Evolutionary conservation across 495 filamentous ascomycete species (phyloP).

Genomic region (Friedmanniomyces endolithicus): DNA sequence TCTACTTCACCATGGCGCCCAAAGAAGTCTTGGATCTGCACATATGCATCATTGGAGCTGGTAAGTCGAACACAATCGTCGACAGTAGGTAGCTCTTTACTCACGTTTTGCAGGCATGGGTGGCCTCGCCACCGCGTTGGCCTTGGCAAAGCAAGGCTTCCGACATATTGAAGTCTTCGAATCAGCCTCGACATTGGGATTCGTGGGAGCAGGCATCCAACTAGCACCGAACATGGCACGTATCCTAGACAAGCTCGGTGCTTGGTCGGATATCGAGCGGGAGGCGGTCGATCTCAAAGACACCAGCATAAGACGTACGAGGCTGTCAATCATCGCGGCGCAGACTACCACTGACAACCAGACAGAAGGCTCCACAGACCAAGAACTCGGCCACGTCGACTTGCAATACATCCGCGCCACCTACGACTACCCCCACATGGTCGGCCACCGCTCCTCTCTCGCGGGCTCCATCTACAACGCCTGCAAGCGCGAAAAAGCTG

Average conservation of each 20-base stretch:
- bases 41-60: slow-evolving; percentile 28
- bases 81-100: neutral
- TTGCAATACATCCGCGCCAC: slow-evolving; percentile 52
- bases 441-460: slow-evolving; percentile 63
- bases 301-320: slow-evolving; percentile 41
- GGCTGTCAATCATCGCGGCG: neutral
- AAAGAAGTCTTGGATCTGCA: slow-evolving; percentile 16
- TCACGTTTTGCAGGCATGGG: slow-evolving; percentile 51
- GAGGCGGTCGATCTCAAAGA: slow-evolving; percentile 44
- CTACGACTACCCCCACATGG: slow-evolving; percentile 66
- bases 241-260: slow-evolving; percentile 55
- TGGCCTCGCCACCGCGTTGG: slow-evolving; percentile 57
- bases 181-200: slow-evolving; percentile 58
- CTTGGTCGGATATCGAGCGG: slow-evolving; percentile 53
- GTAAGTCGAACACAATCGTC: slow-evolving; percentile 11
- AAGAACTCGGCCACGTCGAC: slow-evolving; percentile 55
- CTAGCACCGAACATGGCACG: slow-evolving; percentile 70
- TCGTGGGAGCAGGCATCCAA: slow-evolving; percentile 74
- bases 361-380: slow-evolving; percentile 52
- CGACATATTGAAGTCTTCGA: slow-evolving; percentile 62
- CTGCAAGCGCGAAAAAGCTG: slow-evolving; percentile 48
- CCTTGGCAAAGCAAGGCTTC: slow-evolving; percentile 62
- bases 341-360: slow-evolving; percentile 8
- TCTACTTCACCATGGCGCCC: slow-evolving; percentile 8
- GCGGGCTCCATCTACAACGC: slow-evolving; percentile 55